Evolutionary conservation across 257 asterid genomes (phyloP).

Genomic region (Solanum piurae): DNA sequence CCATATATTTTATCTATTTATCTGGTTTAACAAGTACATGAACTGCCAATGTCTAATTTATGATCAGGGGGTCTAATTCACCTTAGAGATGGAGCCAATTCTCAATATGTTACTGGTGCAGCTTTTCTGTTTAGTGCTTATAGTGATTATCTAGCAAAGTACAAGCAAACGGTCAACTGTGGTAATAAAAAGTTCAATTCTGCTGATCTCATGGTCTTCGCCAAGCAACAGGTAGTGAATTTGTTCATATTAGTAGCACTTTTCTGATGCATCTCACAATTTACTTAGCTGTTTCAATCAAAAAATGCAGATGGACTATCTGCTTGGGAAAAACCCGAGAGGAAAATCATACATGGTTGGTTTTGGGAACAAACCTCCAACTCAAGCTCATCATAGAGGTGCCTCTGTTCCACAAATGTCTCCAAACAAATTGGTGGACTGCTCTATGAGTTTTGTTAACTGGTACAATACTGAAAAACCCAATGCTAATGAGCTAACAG

Average conservation of each 20-base stretch:
- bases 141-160: constrained; percentile 33
- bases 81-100: constrained; percentile 78
- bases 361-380: constrained; percentile 63
- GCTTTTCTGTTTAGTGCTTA: constrained; percentile 59
- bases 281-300: not conserved
- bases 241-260: not conserved
- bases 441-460: constrained; percentile 49
- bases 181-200: constrained; percentile 26
- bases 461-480: constrained; percentile 38
- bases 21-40: not conserved
- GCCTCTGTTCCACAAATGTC: constrained; percentile 58
- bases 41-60: not conserved
- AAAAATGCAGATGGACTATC: constrained; percentile 56
- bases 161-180: constrained; percentile 41
- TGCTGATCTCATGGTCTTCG: constrained; percentile 30
- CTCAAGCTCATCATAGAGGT: constrained; percentile 83
- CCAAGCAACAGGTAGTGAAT: constrained; percentile 54
- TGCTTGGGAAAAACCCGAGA: constrained; percentile 55
- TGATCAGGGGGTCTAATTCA: constrained; percentile 59
- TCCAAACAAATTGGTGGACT: constrained; percentile 12
- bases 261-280: not conserved
- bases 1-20: not conserved
- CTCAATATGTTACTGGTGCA: constrained; percentile 63
- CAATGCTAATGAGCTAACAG: constrained; percentile 69
- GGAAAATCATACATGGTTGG: constrained; percentile 83